A percentile compares a stretch with the other conserved stretches of the same genome.
These are phyloP conservation scores for Linaria vulgaris DNA, from an alignment of 257 asterid genomes.

Conservation along the genomic window DNA sequence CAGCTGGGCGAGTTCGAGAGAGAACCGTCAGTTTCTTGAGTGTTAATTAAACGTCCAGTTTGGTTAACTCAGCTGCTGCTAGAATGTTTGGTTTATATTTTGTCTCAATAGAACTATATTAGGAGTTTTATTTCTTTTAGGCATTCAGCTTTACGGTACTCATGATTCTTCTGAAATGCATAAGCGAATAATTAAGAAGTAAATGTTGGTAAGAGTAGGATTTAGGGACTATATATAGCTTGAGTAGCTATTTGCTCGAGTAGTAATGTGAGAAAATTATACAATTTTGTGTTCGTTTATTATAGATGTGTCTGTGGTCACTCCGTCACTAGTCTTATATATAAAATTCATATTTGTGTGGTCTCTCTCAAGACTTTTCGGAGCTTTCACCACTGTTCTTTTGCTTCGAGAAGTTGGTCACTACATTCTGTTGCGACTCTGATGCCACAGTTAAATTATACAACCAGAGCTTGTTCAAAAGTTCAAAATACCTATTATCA, in stretches of 20 bases:
- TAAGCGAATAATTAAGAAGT: constrained; percentile 1
- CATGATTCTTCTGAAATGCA: constrained; percentile 28
- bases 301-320: too few relatives aligned
- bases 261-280: constrained; percentile 11
- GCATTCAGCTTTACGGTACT: constrained; percentile 29
- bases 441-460: too few relatives aligned
- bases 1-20: constrained; percentile 70
- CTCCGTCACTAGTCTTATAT: too few relatives aligned
- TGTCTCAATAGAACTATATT: constrained; percentile 42
- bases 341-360: too few relatives aligned
- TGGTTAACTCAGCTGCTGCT: constrained; percentile 33
- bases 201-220: constrained; percentile 28
- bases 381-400: too few relatives aligned
- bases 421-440: too few relatives aligned
- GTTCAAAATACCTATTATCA: too few relatives aligned
- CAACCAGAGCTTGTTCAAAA: too few relatives aligned
- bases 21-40: constrained; percentile 53
- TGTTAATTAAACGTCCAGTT: constrained; percentile 32
- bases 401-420: too few relatives aligned
- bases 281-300: background rate
- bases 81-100: constrained; percentile 43
- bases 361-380: too few relatives aligned
- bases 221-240: too few relatives aligned
- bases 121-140: constrained; percentile 22
- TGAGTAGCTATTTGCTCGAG: constrained; percentile 27